Percentiles rank a stretch among this genome's conserved stretches.
These are phyloP conservation scores for Euphorbia schlechtendalii DNA, from an alignment of 441 rosid species.

Conservation along the genomic window DNA sequence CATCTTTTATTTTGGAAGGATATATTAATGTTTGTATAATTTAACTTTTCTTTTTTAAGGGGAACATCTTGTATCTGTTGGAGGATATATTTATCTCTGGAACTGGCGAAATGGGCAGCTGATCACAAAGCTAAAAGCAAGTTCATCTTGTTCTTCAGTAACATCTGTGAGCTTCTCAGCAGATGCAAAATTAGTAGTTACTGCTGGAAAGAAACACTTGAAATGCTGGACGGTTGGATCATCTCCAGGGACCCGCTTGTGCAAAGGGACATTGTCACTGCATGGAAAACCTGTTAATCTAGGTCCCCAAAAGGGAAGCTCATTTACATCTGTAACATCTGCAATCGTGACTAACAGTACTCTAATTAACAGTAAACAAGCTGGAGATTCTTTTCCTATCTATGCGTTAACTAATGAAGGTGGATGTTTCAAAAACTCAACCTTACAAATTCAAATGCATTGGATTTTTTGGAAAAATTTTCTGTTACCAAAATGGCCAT, in stretches of 20 bases:
- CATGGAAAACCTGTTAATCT: slow-evolving; percentile 57
- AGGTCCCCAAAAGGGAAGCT: slow-evolving; percentile 55
- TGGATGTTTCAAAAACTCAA: slow-evolving; percentile 16
- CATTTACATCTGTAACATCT: slow-evolving; percentile 58
- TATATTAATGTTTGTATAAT: neutral
- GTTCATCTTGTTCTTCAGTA: slow-evolving; percentile 48
- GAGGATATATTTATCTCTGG: slow-evolving; percentile 82
- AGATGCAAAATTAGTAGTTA: slow-evolving; percentile 55
- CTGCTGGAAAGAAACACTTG: slow-evolving; percentile 80
- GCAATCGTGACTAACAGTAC: slow-evolving; percentile 23
- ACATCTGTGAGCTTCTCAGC: slow-evolving; percentile 64
- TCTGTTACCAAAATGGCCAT: slow-evolving; percentile 8
- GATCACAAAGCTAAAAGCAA: slow-evolving; percentile 68
- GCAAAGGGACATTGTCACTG: slow-evolving; percentile 31
- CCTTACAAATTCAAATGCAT: slow-evolving; percentile 20
- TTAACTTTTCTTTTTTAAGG: slow-evolving; percentile 30
- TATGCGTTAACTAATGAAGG: slow-evolving; percentile 76
- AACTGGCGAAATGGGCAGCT: slow-evolving; percentile 56
- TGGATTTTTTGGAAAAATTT: slow-evolving; percentile 18
- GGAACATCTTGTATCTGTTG: slow-evolving; percentile 67
- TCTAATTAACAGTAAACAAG: slow-evolving; percentile 26
- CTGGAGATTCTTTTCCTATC: slow-evolving; percentile 29
- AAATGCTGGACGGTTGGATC: slow-evolving; percentile 65
- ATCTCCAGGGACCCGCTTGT: slow-evolving; percentile 46
- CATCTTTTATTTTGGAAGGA: neutral